phyloP scores from a whole-genome alignment of 768 basidiomycete genomes.

The Wakefieldia striispora region DNA sequence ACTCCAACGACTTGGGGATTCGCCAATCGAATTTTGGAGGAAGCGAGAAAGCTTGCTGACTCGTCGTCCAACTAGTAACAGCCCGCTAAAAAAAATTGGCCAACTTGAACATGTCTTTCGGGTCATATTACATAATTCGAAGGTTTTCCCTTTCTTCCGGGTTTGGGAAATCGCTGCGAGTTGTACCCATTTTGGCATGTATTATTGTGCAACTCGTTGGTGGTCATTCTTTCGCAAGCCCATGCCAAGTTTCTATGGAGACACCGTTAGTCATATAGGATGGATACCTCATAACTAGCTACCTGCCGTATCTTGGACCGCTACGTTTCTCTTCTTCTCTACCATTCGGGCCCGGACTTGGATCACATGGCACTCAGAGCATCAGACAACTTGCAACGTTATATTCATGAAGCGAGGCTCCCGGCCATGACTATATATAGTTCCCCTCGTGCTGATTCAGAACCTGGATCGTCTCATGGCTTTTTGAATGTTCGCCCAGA shows the following conservation, averaged over 20 bases:
- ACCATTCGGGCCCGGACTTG: not conserved
- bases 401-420: conserved; percentile 46
- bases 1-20: too few species aligned
- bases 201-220: not conserved
- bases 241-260: conserved; percentile 18
- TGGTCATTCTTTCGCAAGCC: not conserved
- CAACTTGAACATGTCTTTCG: too few species aligned
- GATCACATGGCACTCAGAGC: conserved; percentile 31
- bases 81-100: too few species aligned
- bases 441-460: conserved; percentile 34
- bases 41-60: too few species aligned
- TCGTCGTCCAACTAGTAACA: too few species aligned
- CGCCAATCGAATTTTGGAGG: too few species aligned
- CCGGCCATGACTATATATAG: conserved; percentile 41
- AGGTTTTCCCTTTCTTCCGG: too few species aligned
- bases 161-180: not conserved
- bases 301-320: not conserved
- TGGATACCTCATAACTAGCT: not conserved
- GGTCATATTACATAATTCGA: too few species aligned
- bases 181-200: conserved; percentile 5
- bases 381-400: conserved; percentile 44
- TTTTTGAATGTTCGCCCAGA: conserved; percentile 43
- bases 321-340: not conserved
- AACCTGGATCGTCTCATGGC: conserved; percentile 19
- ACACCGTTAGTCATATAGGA: not conserved